A percentile compares a stretch with the other conserved stretches of the same genome.
Evolutionary conservation across 805 yeast species (phyloP).

Genomic region (Debaryomyces tyrocola): DNA sequence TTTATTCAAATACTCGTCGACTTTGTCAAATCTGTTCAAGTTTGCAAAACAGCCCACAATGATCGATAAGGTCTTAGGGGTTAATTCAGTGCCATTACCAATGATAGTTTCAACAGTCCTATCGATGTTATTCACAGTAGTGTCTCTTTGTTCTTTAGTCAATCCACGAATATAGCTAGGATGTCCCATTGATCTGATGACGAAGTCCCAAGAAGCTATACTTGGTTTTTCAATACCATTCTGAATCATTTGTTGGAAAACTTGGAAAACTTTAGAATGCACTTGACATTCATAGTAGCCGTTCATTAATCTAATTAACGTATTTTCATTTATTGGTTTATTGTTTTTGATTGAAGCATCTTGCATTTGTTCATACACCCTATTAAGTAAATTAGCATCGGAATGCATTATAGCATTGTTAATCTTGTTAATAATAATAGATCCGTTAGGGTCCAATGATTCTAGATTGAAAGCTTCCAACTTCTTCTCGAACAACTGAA

Average conservation of each 20-base stretch:
- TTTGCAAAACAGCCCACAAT: slow-evolving; percentile 49
- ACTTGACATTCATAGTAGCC: slow-evolving; percentile 38
- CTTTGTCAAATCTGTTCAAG: slow-evolving; percentile 41
- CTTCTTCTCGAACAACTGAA: slow-evolving; percentile 5
- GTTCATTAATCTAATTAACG: slow-evolving; percentile 47
- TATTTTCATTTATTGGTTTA: slow-evolving; percentile 37
- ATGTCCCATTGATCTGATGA: slow-evolving; percentile 50
- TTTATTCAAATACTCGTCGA: slow-evolving; percentile 36
- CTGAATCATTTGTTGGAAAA: slow-evolving; percentile 52
- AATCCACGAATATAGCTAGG: slow-evolving; percentile 25
- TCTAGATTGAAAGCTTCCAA: slow-evolving; percentile 14
- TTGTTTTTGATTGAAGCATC: slow-evolving; percentile 22
- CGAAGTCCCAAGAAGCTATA: slow-evolving; percentile 57
- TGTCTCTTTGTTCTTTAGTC: slow-evolving; percentile 27
- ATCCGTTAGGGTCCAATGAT: slow-evolving; percentile 35
- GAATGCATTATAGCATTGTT: slow-evolving; percentile 17
- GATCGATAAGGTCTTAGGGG: slow-evolving; percentile 48
- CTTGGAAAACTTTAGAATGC: slow-evolving; percentile 36
- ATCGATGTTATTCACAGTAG: slow-evolving; percentile 21
- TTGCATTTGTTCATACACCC: slow-evolving; percentile 24
- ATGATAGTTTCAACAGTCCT: slow-evolving; percentile 30
- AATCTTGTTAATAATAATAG: slow-evolving; percentile 20
- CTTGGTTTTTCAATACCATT: slow-evolving; percentile 40
- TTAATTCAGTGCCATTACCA: slow-evolving; percentile 32
- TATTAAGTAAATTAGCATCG: slow-evolving; percentile 18